Evolutionary conservation across 1,284 basidiomycete genomes (phyloP).

Genomic region (Fomitiporia mediterranea): DNA sequence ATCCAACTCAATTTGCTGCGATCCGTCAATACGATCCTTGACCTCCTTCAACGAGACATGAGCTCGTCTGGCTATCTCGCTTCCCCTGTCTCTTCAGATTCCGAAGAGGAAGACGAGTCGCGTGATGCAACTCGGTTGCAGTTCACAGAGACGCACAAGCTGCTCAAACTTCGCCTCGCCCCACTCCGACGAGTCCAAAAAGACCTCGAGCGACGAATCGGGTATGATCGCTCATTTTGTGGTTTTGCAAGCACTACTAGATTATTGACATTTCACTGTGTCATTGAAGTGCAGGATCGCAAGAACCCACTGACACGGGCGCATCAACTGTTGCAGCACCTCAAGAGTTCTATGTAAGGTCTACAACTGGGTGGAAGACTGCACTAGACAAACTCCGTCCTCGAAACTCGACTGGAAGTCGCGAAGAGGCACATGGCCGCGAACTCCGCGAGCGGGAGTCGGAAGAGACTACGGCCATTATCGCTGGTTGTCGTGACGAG

Average conservation of each 20-base stretch:
- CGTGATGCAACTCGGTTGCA: slow-evolving; percentile 37
- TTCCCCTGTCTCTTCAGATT: slow-evolving; percentile 18
- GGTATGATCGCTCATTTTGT: no score
- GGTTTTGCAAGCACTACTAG: no score
- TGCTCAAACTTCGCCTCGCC: slow-evolving; percentile 51
- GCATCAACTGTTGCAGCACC: slow-evolving; percentile 34
- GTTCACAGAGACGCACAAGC: slow-evolving; percentile 58
- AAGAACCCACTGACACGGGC: slow-evolving; percentile 12
- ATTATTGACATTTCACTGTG: no score
- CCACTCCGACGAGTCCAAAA: slow-evolving; percentile 53
- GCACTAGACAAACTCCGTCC: slow-evolving; percentile 50
- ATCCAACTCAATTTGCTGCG: slow-evolving; percentile 78
- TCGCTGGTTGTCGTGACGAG: slow-evolving; percentile 52
- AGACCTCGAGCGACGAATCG: slow-evolving; percentile 53
- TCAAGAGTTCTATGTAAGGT: slow-evolving; percentile 66
- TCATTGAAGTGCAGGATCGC: no score
- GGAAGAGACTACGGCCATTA: slow-evolving; percentile 58
- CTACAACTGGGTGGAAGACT: slow-evolving; percentile 60
- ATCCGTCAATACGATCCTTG: slow-evolving; percentile 68
- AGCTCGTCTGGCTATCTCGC: background rate
- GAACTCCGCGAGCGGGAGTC: slow-evolving; percentile 37
- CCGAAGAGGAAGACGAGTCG: slow-evolving; percentile 30
- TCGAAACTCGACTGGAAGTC: slow-evolving; percentile 36
- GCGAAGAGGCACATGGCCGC: slow-evolving; percentile 36
- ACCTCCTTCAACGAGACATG: slow-evolving; percentile 43